phyloP scores from a whole-genome alignment of 768 basidiomycete species.

The Pholiota microspora region DNA sequence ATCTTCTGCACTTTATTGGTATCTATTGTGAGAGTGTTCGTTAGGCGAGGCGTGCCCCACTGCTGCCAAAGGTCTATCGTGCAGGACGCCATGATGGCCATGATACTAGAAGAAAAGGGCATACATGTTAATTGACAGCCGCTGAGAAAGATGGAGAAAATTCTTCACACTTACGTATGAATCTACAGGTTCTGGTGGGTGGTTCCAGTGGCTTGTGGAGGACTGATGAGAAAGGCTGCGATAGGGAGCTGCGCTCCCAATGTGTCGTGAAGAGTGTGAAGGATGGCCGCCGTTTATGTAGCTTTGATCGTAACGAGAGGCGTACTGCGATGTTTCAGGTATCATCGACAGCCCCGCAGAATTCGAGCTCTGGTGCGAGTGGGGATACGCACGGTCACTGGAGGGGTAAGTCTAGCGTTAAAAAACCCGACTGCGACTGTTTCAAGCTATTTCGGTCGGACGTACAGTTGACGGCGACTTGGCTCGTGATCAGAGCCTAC shows the following conservation, averaged over 20 bases:
- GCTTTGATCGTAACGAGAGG: slow-evolving; percentile 50
- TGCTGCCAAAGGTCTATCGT: slow-evolving; percentile 35
- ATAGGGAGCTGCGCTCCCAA: slow-evolving; percentile 38
- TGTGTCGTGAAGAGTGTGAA: slow-evolving; percentile 35
- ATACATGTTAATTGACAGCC: slow-evolving; percentile 2
- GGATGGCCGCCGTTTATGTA: slow-evolving; percentile 38
- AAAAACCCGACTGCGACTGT: slow-evolving; percentile 7
- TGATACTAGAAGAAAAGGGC: slow-evolving; percentile 18
- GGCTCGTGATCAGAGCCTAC: slow-evolving; percentile 43
- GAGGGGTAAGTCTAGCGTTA: slow-evolving; percentile 15
- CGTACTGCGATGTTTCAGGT: slow-evolving; percentile 55
- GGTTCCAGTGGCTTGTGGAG: slow-evolving; percentile 49
- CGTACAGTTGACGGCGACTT: slow-evolving; percentile 47
- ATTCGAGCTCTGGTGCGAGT: slow-evolving; percentile 32
- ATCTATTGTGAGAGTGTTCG: slow-evolving; percentile 41
- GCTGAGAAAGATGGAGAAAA: slow-evolving; percentile 7
- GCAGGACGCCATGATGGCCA: slow-evolving; percentile 21
- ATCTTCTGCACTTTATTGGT: slow-evolving; percentile 28
- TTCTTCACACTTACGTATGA: slow-evolving; percentile 52
- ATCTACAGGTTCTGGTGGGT: slow-evolving; percentile 56
- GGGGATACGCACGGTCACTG: slow-evolving; percentile 45
- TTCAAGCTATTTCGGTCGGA: slow-evolving; percentile 7
- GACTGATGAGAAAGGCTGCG: slow-evolving; percentile 50
- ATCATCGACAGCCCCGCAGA: slow-evolving; percentile 53
- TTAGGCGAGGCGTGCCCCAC: slow-evolving; percentile 35